Conservation (phyloP, 208 protist species). For the Acanthamoeba healyi region DNA sequence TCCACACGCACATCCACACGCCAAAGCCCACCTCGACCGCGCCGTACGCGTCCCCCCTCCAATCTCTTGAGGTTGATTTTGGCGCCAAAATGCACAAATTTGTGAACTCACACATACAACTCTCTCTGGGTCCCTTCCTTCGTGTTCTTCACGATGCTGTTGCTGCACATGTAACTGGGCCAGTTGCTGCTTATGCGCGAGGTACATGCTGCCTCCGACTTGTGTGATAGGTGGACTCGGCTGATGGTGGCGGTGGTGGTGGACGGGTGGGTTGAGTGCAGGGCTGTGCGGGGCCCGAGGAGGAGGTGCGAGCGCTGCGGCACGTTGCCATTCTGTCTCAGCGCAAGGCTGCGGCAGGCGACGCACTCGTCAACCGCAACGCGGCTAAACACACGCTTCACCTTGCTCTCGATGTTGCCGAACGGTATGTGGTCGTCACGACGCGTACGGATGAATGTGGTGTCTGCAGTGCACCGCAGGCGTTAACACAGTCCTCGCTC, state of each 20-base stretch:
- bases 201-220: no score
- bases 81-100: not conserved
- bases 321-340: not conserved
- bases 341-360: not conserved
- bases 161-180: no score
- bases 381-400: not conserved
- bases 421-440: not conserved
- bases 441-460: no score
- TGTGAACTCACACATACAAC: no score
- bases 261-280: no score
- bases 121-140: no score
- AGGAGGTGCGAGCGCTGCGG: not conserved
- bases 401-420: not conserved
- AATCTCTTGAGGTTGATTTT: no score
- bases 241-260: no score
- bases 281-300: not conserved
- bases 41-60: not conserved
- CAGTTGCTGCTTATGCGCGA: conserved; percentile 11
- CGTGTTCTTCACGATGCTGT: no score
- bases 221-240: no score
- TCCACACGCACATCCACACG: not conserved
- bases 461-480: no score
- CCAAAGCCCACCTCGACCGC: not conserved
- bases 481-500: no score
- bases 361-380: not conserved